Conservation (phyloP, 208 protist genomes). For the Naegleria lovaniensis region DNA sequence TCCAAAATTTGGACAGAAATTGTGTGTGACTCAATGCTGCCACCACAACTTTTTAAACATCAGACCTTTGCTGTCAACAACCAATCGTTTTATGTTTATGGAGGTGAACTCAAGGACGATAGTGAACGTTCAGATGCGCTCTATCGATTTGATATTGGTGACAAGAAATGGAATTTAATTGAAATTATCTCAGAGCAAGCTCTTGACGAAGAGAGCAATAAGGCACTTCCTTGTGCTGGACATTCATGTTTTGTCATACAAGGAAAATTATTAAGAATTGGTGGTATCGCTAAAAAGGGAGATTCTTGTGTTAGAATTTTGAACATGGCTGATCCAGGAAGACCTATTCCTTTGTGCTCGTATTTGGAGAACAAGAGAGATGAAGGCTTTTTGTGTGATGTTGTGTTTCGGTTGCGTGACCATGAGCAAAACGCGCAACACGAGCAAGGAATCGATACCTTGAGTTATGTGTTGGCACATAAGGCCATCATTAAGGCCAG, state of each 20-base stretch:
- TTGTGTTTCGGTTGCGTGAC: neutral
- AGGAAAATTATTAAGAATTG: neutral
- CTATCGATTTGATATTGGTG: neutral
- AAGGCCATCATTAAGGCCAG: neutral
- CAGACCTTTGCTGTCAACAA: neutral
- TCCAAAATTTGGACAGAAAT: neutral
- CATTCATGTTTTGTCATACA: neutral
- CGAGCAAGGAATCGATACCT: neutral
- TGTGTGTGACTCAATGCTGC: neutral
- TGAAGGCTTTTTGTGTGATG: conserved; percentile 7
- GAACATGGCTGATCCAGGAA: neutral
- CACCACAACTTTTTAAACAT: neutral
- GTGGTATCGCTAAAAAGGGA: neutral
- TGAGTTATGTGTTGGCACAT: neutral
- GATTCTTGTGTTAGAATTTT: neutral
- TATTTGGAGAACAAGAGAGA: neutral
- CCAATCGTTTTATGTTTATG: neutral
- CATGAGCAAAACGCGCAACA: neutral
- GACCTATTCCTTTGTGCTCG: neutral
- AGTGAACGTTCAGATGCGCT: neutral
- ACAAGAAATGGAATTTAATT: neutral
- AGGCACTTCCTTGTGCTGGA: neutral
- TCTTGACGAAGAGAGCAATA: neutral
- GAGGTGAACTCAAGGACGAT: neutral
- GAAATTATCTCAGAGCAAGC: neutral